Evolutionary conservation across 768 basidiomycete species (phyloP), one percentile per base, ranked within the genome.

Genomic region (Peribolospora baueri): DNA sequence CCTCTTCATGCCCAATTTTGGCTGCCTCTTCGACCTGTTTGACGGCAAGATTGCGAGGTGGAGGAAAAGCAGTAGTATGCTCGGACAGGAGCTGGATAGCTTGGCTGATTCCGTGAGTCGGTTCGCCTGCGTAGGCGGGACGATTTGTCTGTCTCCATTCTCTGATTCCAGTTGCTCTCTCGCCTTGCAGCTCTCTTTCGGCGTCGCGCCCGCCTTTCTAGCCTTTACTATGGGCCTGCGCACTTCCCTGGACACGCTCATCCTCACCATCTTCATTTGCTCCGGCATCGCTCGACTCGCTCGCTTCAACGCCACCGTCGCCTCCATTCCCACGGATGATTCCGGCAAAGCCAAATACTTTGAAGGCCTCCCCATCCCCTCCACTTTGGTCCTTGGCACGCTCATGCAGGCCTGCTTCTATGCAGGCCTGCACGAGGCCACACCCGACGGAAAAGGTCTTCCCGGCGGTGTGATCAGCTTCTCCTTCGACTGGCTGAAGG

Each of bases 1-100:
- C 48, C 45, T 7, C 1, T 13, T 53, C 7, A 0, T 7, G 3
- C 2, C 11, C 4, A n/a, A 47, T 1, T 39, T 14, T 10, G 54
- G 46, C 48, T 14, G 42, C 7, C 14, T 91, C 73, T 98, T 98
- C 70, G 93, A 98, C 69, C 88, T 91, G 63, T 70, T 97, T 52
- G 93, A 98, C 65, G 93, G 93, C 50, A 95, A 93, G 69, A 85
- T 98, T 11, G 93, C 93, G 25, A 74, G 93, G 61, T 95, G 90
- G 93, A 79, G 85, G 68, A 90, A 86, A 59, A 86, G 87, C 53
- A 82, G 77, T 56, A 91, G 87, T 61, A 80, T 98, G 78, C 73
- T 98, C 43, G 93, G 93, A 3, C 93, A 98, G 68, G 93, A 98
- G 67, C 73, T 98, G 54, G 93, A 98, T 71, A 87, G 84, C 68